A percentile compares a stretch with the other conserved stretches of the same genome.
phyloP scores from a whole-genome alignment of 441 rosid genomes.

The Croton laevigatus region DNA sequence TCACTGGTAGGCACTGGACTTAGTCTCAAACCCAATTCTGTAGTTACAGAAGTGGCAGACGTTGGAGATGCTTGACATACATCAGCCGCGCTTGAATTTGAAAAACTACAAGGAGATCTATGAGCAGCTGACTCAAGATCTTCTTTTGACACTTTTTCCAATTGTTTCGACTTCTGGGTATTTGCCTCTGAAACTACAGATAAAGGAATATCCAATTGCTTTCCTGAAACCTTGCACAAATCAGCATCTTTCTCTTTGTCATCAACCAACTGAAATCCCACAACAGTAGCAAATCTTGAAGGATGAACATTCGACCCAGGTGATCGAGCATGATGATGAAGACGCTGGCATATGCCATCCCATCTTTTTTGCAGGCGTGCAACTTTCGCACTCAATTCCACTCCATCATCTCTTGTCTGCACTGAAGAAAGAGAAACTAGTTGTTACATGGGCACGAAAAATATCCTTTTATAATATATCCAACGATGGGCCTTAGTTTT shows the following conservation, averaged over 20 bases:
- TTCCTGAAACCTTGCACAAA: conserved; percentile 25
- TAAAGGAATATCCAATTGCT: conserved; percentile 18
- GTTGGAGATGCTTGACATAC: conserved; percentile 43
- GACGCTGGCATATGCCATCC: conserved; percentile 41
- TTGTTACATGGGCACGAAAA: conserved; percentile 32
- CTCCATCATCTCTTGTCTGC: conserved; percentile 66
- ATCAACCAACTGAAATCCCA: conserved; percentile 33
- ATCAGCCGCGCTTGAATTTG: conserved; percentile 49
- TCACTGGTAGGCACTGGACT: conserved; percentile 34
- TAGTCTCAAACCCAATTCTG: conserved; percentile 54
- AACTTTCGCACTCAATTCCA: conserved; percentile 32
- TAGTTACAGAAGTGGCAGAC: conserved; percentile 53
- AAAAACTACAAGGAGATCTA: conserved; percentile 40
- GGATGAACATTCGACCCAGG: conserved; percentile 24
- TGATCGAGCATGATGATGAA: conserved; percentile 30
- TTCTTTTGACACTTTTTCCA: conserved; percentile 34
- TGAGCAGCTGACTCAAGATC: conserved; percentile 35
- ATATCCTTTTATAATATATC: not conserved
- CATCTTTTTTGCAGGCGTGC: conserved; percentile 42
- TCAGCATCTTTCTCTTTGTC: conserved; percentile 32
- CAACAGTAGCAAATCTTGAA: conserved; percentile 28
- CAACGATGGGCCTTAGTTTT: not conserved
- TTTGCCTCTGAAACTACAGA: conserved; percentile 24
- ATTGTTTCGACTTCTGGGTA: conserved; percentile 24
- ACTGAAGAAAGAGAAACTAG: conserved; percentile 44